Conservation (phyloP, 192 early-diverging fungal species). For the Spizellomyces punctatus region DNA sequence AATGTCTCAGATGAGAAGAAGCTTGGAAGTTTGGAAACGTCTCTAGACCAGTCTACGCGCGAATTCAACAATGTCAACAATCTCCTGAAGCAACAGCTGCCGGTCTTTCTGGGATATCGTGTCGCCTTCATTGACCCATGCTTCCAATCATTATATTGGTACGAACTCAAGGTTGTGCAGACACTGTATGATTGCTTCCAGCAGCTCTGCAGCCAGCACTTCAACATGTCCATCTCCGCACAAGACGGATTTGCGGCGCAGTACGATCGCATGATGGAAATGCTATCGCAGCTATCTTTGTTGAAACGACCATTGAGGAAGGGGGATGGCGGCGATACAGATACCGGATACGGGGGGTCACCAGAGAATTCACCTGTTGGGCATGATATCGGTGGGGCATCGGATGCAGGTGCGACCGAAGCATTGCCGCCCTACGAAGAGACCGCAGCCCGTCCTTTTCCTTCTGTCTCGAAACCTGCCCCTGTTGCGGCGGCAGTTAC, state of each 20-base stretch:
- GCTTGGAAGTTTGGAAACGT: conserved; percentile 59
- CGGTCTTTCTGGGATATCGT: conserved; percentile 73
- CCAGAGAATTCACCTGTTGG: conserved; percentile 4
- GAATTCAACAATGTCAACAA: conserved; percentile 88
- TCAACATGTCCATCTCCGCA: conserved; percentile 23
- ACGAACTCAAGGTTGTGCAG: conserved; percentile 71
- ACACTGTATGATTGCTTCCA: conserved; percentile 11
- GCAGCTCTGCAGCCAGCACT: conserved; percentile 28
- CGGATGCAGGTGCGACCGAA: neutral
- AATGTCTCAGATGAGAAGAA: conserved; percentile 49
- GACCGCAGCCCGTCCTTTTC: neutral
- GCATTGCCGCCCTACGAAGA: conserved; percentile 7
- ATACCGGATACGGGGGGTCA: conserved; percentile 17
- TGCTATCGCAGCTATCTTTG: conserved; percentile 20
- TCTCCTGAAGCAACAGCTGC: conserved; percentile 78
- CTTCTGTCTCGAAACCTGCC: neutral
- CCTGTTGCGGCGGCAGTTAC: neutral
- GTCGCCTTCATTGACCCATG: conserved; percentile 84
- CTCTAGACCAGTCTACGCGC: conserved; percentile 77
- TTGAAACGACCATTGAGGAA: conserved; percentile 17
- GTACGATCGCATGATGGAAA: conserved; percentile 15
- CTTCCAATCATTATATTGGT: conserved; percentile 79
- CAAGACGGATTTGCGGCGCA: conserved; percentile 22
- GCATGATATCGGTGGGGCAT: neutral
- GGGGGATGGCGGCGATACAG: conserved; percentile 6